Percentiles rank a stretch among this genome's conserved stretches.
phyloP scores from a whole-genome alignment of 495 filamentous ascomycete species.

The Podospora tetraspora region DNA sequence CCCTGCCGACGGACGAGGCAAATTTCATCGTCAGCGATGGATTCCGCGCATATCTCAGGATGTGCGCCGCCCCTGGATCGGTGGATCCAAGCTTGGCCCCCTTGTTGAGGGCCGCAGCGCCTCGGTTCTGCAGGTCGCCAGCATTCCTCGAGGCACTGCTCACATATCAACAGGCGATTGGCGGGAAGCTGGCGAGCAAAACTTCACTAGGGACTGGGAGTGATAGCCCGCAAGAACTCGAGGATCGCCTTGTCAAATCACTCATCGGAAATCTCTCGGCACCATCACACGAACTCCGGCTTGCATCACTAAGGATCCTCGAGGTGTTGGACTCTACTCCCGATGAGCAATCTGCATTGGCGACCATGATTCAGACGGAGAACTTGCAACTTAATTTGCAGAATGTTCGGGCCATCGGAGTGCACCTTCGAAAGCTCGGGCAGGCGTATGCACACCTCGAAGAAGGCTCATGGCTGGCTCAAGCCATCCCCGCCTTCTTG shows the following conservation, averaged over 20 bases:
- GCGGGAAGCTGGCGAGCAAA: constrained; percentile 29
- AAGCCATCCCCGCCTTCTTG: constrained; percentile 71
- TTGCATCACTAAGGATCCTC: constrained; percentile 65
- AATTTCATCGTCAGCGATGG: constrained; percentile 54
- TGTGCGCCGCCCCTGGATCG: constrained; percentile 43
- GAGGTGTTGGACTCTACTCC: constrained; percentile 38
- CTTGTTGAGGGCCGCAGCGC: constrained; percentile 54
- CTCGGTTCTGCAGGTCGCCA: constrained; percentile 54
- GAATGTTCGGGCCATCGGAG: constrained; percentile 66
- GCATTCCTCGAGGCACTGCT: constrained; percentile 64
- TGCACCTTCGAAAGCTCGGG: constrained; percentile 76
- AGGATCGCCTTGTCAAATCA: constrained; percentile 53
- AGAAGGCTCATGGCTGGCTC: constrained; percentile 58
- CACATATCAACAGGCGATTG: constrained; percentile 51
- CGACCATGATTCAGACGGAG: constrained; percentile 64
- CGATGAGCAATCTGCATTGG: constrained; percentile 40
- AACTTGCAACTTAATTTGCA: constrained; percentile 70
- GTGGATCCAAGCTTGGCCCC: constrained; percentile 52
- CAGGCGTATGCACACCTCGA: constrained; percentile 52
- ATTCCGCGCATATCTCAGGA: constrained; percentile 49
- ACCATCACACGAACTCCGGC: constrained; percentile 64
- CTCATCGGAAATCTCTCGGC: constrained; percentile 67
- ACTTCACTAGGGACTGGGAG: constrained; percentile 27
- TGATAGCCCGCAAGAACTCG: constrained; percentile 39
- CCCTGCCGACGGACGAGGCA: constrained; percentile 50